Evolutionary conservation across 768 basidiomycete genomes (phyloP), one percentile per base, ranked within the genome.

Genomic region (Tricholoma sp.): DNA sequence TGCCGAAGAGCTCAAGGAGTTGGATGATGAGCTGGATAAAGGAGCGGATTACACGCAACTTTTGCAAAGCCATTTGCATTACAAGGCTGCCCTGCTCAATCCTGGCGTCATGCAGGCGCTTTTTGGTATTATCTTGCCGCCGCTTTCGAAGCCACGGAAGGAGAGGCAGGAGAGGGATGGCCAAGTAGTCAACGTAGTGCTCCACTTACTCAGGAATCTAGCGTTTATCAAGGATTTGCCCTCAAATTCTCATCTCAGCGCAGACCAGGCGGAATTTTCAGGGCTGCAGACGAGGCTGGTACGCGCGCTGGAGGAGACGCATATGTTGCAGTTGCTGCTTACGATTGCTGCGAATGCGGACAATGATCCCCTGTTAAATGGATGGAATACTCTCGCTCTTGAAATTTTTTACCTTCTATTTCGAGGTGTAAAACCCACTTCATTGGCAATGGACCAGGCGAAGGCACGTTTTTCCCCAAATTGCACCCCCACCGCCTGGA

Each of bases 371-470:
- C 77, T 94, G 57, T 88, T 92, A 70, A 88, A 86, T 54, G 77
- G 79, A 3, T 95, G 85, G 80, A 98, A 98, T 67, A 91, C 91
- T 4, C 79, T 98, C 39, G 81, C 93, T 6, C 82, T 98, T 37
- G 97, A 99, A 72, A 95, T 95, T 29, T 80, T 98, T 56, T 96
- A 96, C 69, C 83, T 98, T 4, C 74, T 97, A 8, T 93, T 91
- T 69, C 82, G 94, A 32, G 88, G 88, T 15, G 80, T 90, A 50
- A 86, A 81, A 57, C 89, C 94, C 3, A 59, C 62, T 2, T 76
- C 80, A 0, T 68, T 88, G 58, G 71, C 78, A 1, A 62, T 75
- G 32, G 84, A 90, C 65, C 87, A 88, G 68, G 71, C 75, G 41
- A 85, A 89, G 76, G 89, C 89, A 58, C 12, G 71, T 32, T 15